A percentile compares a stretch with the other conserved stretches of the same genome.
phyloP scores from a whole-genome alignment of 768 basidiomycete species.

The Aureoboletus auriporus region DNA sequence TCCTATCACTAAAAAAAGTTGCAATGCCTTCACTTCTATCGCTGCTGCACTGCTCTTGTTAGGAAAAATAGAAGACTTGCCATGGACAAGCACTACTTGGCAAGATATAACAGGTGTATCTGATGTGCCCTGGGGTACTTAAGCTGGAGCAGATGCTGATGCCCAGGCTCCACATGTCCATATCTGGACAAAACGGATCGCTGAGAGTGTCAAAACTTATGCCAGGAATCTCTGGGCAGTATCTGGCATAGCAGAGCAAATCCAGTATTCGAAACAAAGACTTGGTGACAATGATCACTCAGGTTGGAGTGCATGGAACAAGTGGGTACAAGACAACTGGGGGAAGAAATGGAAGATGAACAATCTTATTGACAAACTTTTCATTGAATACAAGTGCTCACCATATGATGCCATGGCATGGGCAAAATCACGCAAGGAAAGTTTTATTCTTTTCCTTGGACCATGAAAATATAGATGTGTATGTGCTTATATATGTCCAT shows the following conservation, averaged over 20 bases:
- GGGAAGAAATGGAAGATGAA: neutral
- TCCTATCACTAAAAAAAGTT: too few relatives aligned
- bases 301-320: neutral
- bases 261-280: neutral
- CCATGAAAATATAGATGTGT: too few relatives aligned
- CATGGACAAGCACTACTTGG: neutral
- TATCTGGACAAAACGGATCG: neutral
- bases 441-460: neutral
- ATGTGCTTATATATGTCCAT: neutral
- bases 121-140: neutral
- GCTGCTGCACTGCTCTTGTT: neutral
- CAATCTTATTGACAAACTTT: neutral
- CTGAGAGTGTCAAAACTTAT: neutral
- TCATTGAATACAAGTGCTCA: neutral
- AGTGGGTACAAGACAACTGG: neutral
- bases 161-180: neutral
- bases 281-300: neutral
- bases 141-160: neutral
- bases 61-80: neutral
- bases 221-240: neutral
- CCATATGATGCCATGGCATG: neutral
- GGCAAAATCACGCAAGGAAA: neutral
- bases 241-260: neutral
- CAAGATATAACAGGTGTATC: neutral
- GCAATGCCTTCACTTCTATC: constrained; percentile 3